Conservation (phyloP, 2,329 filamentous ascomycete species). For the Botrytis tulipae region DNA sequence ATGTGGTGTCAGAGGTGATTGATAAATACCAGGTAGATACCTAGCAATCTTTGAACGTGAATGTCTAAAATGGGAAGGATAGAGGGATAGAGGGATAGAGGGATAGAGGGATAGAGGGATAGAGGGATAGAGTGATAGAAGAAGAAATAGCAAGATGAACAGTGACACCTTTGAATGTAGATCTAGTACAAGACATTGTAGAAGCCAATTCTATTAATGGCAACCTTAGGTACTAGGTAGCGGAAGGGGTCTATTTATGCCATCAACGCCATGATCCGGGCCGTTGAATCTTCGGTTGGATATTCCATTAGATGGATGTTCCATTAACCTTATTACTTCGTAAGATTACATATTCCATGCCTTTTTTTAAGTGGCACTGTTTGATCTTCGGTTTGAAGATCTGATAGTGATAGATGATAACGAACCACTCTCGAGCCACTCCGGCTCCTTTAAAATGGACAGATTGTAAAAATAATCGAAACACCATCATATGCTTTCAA, state of each 20-base stretch:
- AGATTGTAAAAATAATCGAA: background rate
- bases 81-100: background rate
- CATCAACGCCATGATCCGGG: background rate
- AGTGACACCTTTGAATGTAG: no score
- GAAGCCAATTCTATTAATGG: background rate
- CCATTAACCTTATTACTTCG: background rate
- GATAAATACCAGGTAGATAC: background rate
- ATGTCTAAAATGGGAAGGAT: background rate
- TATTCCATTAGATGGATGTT: background rate
- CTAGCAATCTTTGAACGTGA: background rate
- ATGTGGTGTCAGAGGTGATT: no score
- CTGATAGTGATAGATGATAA: background rate
- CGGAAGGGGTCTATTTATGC: background rate
- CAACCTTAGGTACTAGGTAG: background rate
- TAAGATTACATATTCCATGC: background rate
- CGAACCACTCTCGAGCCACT: slow-evolving; percentile 14
- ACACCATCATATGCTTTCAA: slow-evolving; percentile 7
- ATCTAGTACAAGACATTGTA: background rate
- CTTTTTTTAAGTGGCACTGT: background rate
- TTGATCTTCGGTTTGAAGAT: background rate
- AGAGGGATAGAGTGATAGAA: background rate
- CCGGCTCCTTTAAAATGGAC: background rate
- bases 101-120: background rate
- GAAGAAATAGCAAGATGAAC: background rate
- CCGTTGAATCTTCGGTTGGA: slow-evolving; percentile 1